Conservation (phyloP, 345 rosid species). For the Eucalyptus albens region DNA sequence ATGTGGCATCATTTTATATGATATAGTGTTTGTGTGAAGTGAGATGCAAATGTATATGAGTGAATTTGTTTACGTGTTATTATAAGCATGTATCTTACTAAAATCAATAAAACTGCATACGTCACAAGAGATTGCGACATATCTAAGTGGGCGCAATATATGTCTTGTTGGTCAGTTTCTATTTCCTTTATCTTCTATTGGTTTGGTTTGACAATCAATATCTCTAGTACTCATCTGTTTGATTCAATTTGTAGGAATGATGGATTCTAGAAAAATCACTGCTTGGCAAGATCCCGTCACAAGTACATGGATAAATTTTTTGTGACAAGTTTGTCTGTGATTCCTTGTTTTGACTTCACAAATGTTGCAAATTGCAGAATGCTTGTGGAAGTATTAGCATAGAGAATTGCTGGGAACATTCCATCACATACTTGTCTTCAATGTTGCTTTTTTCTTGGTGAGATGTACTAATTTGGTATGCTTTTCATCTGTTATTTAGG, state of each 20-base stretch:
- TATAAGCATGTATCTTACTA: constrained; percentile 2
- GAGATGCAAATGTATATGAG: neutral
- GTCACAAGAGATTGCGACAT: constrained; percentile 59
- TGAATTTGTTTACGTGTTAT: neutral
- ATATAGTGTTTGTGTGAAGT: neutral
- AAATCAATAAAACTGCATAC: constrained; percentile 27
- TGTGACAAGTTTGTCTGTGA: constrained; percentile 48
- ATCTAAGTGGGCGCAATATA: constrained; percentile 54
- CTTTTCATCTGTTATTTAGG: constrained; percentile 18
- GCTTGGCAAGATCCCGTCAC: constrained; percentile 59
- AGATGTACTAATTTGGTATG: neutral
- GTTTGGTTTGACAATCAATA: neutral
- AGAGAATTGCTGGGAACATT: neutral
- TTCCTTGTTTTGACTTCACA: neutral
- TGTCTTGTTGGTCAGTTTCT: constrained; percentile 81
- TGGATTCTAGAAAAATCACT: constrained; percentile 96
- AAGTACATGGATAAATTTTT: constrained; percentile 59
- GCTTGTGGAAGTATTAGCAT: neutral
- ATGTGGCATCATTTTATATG: neutral
- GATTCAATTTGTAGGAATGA: constrained; percentile 49
- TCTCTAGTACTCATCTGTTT: neutral
- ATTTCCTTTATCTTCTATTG: neutral
- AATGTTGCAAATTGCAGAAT: neutral
- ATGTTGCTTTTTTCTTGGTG: neutral
- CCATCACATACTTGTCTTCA: neutral